Percentiles rank a stretch among this genome's conserved stretches.
These are phyloP conservation scores for Eucalyptus urophylla DNA, from an alignment of 345 rosid genomes.

Conservation along the genomic window DNA sequence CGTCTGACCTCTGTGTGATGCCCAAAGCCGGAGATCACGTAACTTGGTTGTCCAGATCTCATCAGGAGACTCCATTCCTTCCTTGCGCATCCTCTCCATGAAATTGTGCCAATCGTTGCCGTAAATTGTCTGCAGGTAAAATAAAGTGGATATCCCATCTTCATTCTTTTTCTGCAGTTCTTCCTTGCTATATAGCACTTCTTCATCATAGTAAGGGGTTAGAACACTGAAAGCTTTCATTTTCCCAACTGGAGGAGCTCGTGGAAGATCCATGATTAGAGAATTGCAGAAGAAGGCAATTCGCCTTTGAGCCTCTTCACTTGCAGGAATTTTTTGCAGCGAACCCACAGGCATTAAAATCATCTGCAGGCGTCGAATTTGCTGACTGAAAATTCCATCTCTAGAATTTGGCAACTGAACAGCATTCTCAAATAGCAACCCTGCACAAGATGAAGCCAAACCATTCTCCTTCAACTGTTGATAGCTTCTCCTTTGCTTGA, in stretches of 20 bases:
- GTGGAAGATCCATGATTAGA: slow-evolving; percentile 89
- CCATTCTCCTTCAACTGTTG: slow-evolving; percentile 49
- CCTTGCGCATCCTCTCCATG: slow-evolving; percentile 72
- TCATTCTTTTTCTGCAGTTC: slow-evolving; percentile 76
- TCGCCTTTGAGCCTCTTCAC: slow-evolving; percentile 84
- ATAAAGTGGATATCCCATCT: slow-evolving; percentile 83
- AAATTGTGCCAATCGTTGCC: slow-evolving; percentile 84
- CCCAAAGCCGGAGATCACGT: slow-evolving; percentile 83
- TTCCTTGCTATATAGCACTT: slow-evolving; percentile 68
- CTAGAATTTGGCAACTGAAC: slow-evolving; percentile 51
- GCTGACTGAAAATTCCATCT: slow-evolving; percentile 53
- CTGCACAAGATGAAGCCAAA: slow-evolving; percentile 36
- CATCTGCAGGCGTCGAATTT: slow-evolving; percentile 68
- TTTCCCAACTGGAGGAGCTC: slow-evolving; percentile 89
- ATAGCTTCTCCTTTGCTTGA: slow-evolving; percentile 38
- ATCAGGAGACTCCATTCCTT: slow-evolving; percentile 38
- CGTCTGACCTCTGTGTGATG: slow-evolving; percentile 91
- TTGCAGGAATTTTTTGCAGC: slow-evolving; percentile 60
- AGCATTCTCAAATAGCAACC: slow-evolving; percentile 53
- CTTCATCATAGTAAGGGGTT: slow-evolving; percentile 88
- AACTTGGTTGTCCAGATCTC: slow-evolving; percentile 48
- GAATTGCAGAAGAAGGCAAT: slow-evolving; percentile 93
- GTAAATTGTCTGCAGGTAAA: slow-evolving; percentile 79
- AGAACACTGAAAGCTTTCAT: slow-evolving; percentile 88
- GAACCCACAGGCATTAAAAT: slow-evolving; percentile 72